Evolutionary conservation across 805 yeast species (phyloP).

Genomic region (Starmerella apicola): DNA sequence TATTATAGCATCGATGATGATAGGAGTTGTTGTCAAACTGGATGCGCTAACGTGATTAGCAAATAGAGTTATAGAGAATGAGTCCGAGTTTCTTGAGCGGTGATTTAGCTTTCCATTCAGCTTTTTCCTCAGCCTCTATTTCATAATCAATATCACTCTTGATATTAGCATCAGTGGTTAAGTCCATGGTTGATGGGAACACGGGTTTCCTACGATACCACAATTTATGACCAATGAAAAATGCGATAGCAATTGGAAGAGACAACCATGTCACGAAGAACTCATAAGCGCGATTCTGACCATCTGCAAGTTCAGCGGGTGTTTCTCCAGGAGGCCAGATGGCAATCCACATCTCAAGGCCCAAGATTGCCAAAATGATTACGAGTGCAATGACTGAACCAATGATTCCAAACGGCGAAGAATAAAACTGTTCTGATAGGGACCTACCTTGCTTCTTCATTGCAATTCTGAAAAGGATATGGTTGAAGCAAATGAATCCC

Average conservation of each 20-base stretch:
- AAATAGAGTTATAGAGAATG: background rate
- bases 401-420: conserved; percentile 52
- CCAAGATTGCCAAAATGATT: conserved; percentile 48
- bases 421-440: conserved; percentile 55
- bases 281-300: conserved; percentile 16
- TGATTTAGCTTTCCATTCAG: background rate
- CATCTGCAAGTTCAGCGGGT: too few species aligned
- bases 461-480: conserved; percentile 53
- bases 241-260: conserved; percentile 24
- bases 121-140: conserved; percentile 2
- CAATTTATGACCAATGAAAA: conserved; percentile 15
- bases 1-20: too few species aligned
- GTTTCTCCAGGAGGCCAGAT: conserved; percentile 48
- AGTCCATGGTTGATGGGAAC: conserved; percentile 12
- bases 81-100: background rate
- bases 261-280: conserved; percentile 49
- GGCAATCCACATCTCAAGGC: conserved; percentile 75
- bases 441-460: conserved; percentile 53
- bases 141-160: conserved; percentile 10
- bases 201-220: conserved; percentile 10
- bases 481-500: conserved; percentile 60
- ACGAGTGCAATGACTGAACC: conserved; percentile 56
- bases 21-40: too few species aligned
- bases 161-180: conserved; percentile 14
- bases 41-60: too few species aligned